These are phyloP conservation scores for Bryum argenteum DNA, from an alignment of 225 moss, liverwort and hornwort genomes.

Conservation along the genomic window DNA sequence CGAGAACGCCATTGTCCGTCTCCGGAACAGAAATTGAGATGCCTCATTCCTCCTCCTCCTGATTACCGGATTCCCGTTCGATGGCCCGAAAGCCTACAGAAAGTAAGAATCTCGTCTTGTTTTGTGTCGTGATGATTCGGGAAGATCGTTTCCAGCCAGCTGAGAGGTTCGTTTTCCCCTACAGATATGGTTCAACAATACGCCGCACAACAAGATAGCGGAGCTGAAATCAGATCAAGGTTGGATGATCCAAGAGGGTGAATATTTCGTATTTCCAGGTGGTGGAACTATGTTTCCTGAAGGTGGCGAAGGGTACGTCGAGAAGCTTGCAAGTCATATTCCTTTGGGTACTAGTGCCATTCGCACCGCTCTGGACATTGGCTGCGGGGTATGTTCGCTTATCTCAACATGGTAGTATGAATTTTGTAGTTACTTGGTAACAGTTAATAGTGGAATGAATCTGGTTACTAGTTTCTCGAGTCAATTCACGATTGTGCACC, in stretches of 20 bases:
- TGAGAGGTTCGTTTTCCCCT: constrained; percentile 14
- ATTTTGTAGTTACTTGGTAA: too few species aligned
- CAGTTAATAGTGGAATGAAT: not conserved
- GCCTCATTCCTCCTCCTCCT: constrained; percentile 61
- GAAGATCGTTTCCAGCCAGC: constrained; percentile 25
- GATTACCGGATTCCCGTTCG: constrained; percentile 59
- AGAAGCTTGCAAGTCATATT: constrained; percentile 50
- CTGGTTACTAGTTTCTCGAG: constrained; percentile 10
- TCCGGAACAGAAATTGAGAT: constrained; percentile 47
- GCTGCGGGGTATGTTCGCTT: constrained; percentile 59
- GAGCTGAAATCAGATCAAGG: constrained; percentile 64
- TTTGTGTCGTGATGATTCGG: constrained; percentile 1
- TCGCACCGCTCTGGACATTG: constrained; percentile 65
- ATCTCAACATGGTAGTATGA: constrained; percentile 1
- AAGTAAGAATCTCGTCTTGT: constrained; percentile 36
- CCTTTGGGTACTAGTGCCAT: constrained; percentile 49
- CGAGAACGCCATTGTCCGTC: constrained; percentile 69
- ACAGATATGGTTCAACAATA: constrained; percentile 68
- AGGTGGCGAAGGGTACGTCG: constrained; percentile 56
- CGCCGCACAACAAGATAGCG: constrained; percentile 61
- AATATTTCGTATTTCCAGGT: constrained; percentile 61
- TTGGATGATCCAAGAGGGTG: constrained; percentile 66
- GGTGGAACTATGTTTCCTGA: constrained; percentile 73
- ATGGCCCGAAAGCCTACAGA: constrained; percentile 62
- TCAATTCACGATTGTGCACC: constrained; percentile 14